Evolutionary conservation across 1,284 basidiomycete genomes (phyloP).

Genomic region (Ustilago cynodontis): DNA sequence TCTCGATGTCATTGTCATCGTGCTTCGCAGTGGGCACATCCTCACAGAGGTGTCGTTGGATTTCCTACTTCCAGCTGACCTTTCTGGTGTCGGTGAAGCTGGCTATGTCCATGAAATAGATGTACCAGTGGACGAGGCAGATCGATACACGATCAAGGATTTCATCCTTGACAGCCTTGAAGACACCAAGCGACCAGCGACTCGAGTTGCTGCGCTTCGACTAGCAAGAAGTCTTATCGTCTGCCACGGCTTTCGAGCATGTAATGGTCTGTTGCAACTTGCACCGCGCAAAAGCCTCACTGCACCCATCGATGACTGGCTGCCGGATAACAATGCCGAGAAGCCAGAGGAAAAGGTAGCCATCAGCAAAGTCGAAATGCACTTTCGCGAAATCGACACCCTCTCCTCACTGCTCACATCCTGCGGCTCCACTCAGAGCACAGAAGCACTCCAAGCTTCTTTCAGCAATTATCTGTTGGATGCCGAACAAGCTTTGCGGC

Average conservation of each 20-base stretch:
- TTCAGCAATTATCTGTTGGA: slow-evolving; percentile 78
- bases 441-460: slow-evolving; percentile 32
- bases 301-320: slow-evolving; percentile 23
- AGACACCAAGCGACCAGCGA: slow-evolving; percentile 20
- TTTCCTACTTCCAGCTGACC: slow-evolving; percentile 35
- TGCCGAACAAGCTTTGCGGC: slow-evolving; percentile 75
- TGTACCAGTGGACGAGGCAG: slow-evolving; percentile 29
- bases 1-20: slow-evolving; percentile 75
- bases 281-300: slow-evolving; percentile 17
- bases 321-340: background rate
- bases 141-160: slow-evolving; percentile 57
- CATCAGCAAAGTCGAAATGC: slow-evolving; percentile 22
- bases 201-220: slow-evolving; percentile 50
- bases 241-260: slow-evolving; percentile 52
- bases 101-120: slow-evolving; percentile 20
- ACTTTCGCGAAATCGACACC: slow-evolving; percentile 44
- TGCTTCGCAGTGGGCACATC: slow-evolving; percentile 54
- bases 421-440: slow-evolving; percentile 17
- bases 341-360: background rate
- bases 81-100: background rate
- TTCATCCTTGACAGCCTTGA: slow-evolving; percentile 56
- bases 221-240: slow-evolving; percentile 52
- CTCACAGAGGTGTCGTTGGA: slow-evolving; percentile 58
- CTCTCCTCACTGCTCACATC: slow-evolving; percentile 36
- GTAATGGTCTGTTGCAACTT: slow-evolving; percentile 29